Evolutionary conservation across 257 asterid species (phyloP), one percentile per base, ranked within the genome.

Genomic region (Jasminum sambac): DNA sequence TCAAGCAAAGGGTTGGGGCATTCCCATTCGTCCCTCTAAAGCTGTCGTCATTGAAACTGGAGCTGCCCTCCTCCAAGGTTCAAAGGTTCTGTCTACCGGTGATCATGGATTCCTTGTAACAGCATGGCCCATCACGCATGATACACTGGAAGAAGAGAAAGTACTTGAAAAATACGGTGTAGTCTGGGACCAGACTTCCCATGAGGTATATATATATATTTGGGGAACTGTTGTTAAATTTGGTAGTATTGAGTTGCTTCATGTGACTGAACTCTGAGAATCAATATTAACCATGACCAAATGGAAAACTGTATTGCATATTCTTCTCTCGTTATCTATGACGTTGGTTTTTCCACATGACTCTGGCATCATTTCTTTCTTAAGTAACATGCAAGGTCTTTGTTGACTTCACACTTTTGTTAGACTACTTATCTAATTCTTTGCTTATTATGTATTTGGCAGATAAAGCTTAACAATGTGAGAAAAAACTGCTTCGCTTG

Each of bases 81-180:
- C 87, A 30, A 78, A 85, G 61, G 84, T 88, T 59, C 73, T 88
- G 64, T 85, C 96, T 66, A 83, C 89, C 60, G 62, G 81, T 77
- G 74, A 88, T 79, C 89, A 91, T 6, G 96, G 96, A 25, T 95
- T 83, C 75, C 67, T 87, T 59, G 96, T 79, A 70, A 75, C 99
- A 37, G 97, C 98, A 26, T 91, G 96, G 66, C 82, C 95, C 42
- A 72, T 91, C 67, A 48, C 71, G 13, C 93, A 89, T 13, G 96
- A 89, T 79, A 79, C 82, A 44, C 74, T 95, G 67, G 77, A 79
- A 44, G 96, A 91, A 84, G 89, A 89, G 80, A 89, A 83, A 8
- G 88, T 91, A 61, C 96, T 95, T 78, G 99, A 89, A 78, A 95
- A 95, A 74, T 98, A 95, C 76, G 81, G 98, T 63, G 98, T 86